Percentiles rank a stretch among this genome's conserved stretches.
phyloP scores from a whole-genome alignment of 2,329 filamentous ascomycete species.

The Neofusicoccum laricinum region DNA sequence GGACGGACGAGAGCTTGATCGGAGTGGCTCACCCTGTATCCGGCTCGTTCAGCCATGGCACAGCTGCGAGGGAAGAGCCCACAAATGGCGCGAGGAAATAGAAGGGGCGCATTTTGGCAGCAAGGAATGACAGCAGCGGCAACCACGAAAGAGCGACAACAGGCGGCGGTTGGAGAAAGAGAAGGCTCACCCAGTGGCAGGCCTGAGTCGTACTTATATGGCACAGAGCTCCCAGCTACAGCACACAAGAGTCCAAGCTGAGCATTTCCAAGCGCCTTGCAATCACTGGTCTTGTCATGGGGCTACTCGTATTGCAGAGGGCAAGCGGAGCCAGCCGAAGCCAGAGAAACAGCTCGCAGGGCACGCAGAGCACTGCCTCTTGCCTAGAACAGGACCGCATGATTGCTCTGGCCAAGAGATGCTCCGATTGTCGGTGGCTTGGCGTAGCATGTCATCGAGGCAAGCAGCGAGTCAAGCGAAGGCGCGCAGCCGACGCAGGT shows the following conservation, averaged over 20 bases:
- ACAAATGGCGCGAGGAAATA: background rate
- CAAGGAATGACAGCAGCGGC: background rate
- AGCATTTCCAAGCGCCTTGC: background rate
- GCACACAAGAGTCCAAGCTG: background rate
- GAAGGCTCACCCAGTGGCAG: background rate
- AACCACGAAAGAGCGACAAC: background rate
- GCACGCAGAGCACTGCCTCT: too few relatives aligned
- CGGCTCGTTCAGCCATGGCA: conserved; percentile 33
- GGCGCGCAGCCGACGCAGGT: background rate
- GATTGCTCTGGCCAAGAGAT: background rate
- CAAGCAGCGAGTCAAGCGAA: background rate
- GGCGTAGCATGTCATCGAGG: background rate
- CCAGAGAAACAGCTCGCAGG: too few relatives aligned
- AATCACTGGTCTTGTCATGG: background rate
- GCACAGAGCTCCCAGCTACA: background rate
- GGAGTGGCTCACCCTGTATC: conserved; percentile 27
- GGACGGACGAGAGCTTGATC: background rate
- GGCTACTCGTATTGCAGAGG: background rate
- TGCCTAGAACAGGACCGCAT: background rate
- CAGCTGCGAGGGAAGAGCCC: conserved; percentile 28
- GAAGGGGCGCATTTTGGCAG: background rate
- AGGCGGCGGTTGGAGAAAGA: background rate
- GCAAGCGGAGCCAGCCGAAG: background rate
- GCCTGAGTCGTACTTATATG: background rate
- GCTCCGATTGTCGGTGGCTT: conserved; percentile 6